These are phyloP conservation scores for Oidium heveae DNA, from an alignment of 2,329 filamentous ascomycete species.

Conservation along the genomic window DNA sequence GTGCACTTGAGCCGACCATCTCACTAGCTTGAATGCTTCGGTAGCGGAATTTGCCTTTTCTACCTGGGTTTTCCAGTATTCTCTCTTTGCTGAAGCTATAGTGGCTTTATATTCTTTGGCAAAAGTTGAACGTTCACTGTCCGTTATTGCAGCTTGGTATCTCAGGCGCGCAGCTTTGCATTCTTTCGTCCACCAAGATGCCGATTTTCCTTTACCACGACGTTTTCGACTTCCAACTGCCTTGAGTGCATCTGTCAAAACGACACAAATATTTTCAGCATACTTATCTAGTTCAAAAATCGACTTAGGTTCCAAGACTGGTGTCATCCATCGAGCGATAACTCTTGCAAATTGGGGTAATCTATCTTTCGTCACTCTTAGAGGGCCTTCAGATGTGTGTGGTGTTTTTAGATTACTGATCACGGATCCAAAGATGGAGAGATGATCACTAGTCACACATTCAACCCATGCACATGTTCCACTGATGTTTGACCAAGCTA, in stretches of 20 bases:
- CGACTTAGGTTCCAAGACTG: neutral
- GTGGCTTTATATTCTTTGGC: neutral
- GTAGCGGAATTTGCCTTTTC: neutral
- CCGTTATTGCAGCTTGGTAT: neutral
- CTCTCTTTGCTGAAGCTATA: neutral
- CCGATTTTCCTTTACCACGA: neutral
- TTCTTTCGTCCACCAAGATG: neutral
- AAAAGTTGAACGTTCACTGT: neutral
- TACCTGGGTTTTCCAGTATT: neutral
- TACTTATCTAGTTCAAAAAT: neutral
- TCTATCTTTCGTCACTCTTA: too few species aligned
- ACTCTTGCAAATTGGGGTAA: too few species aligned
- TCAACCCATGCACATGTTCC: too few species aligned
- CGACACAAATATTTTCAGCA: neutral
- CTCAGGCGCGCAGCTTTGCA: neutral
- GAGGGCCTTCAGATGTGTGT: too few species aligned
- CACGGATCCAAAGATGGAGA: too few species aligned
- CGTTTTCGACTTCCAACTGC: neutral
- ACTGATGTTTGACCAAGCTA: too few species aligned
- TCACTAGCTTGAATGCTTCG: neutral
- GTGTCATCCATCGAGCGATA: too few species aligned
- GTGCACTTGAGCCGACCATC: neutral
- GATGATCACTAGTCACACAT: too few species aligned
- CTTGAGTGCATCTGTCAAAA: neutral
- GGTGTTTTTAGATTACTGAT: too few species aligned